A percentile compares a stretch with the other conserved stretches of the same genome.
These are phyloP conservation scores for Trichoderma virens DNA, from an alignment of 495 filamentous ascomycete species.

Conservation along the genomic window DNA sequence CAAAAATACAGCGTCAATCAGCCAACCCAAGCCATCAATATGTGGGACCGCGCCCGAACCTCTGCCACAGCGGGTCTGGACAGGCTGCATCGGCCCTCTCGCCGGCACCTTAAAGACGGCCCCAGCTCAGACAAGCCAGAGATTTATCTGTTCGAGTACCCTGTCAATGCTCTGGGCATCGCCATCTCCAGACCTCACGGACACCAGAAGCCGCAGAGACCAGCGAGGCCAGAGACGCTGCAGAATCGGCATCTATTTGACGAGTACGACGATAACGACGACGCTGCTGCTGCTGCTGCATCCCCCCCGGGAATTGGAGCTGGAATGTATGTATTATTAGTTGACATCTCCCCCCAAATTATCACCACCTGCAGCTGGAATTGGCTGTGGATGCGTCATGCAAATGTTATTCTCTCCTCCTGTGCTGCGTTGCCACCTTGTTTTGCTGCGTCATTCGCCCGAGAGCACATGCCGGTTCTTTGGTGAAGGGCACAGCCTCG, in stretches of 20 bases:
- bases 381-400: background rate
- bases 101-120: background rate
- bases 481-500: background rate
- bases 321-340: background rate
- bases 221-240: no score
- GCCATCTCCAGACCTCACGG: background rate
- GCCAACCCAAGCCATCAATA: background rate
- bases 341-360: background rate
- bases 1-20: no score
- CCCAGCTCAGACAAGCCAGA: background rate
- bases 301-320: no score
- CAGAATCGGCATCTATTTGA: no score
- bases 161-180: background rate
- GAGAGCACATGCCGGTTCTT: background rate
- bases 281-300: no score
- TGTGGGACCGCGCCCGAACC: slow-evolving; percentile 7
- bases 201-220: background rate
- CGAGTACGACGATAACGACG: no score
- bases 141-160: background rate
- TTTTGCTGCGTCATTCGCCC: background rate
- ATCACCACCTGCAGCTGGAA: background rate
- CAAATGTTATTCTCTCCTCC: background rate
- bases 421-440: background rate
- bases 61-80: slow-evolving; percentile 5
- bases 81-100: background rate